These are phyloP conservation scores for Pistacia integerrima DNA, from an alignment of 345 rosid genomes.

Conservation along the genomic window DNA sequence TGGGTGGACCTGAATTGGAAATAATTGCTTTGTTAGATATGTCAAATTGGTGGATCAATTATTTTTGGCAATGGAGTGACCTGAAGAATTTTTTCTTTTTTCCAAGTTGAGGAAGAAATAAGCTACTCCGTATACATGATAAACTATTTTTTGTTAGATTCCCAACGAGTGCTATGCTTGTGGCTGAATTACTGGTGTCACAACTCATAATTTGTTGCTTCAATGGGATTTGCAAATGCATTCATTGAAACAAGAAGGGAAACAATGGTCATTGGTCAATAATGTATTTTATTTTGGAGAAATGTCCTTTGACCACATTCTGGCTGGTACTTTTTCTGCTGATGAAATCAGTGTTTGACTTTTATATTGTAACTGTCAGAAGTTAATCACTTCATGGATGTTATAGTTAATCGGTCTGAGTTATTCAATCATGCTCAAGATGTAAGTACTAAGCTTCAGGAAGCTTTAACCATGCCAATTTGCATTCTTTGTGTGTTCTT, in stretches of 20 bases:
- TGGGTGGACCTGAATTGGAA: constrained; percentile 24
- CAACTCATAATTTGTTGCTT: not conserved
- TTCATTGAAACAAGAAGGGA: not conserved
- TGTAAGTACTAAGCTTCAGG: too few species aligned
- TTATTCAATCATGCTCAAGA: too few species aligned
- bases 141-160: constrained; percentile 24
- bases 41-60: constrained; percentile 28
- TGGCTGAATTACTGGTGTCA: not conserved
- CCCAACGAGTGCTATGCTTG: constrained; percentile 3
- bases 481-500: too few species aligned
- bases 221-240: constrained; percentile 16
- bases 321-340: not conserved
- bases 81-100: constrained; percentile 23
- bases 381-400: not conserved
- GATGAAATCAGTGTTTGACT: not conserved
- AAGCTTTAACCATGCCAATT: too few species aligned
- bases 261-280: not conserved
- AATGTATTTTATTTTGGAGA: constrained; percentile 8
- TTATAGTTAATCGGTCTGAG: too few species aligned
- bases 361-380: not conserved
- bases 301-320: not conserved
- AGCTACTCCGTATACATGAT: constrained; percentile 27
- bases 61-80: constrained; percentile 31
- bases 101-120: constrained; percentile 38
- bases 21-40: constrained; percentile 36